Evolutionary conservation across 768 basidiomycete genomes (phyloP).

Genomic region (Rhizopogon roseolus): DNA sequence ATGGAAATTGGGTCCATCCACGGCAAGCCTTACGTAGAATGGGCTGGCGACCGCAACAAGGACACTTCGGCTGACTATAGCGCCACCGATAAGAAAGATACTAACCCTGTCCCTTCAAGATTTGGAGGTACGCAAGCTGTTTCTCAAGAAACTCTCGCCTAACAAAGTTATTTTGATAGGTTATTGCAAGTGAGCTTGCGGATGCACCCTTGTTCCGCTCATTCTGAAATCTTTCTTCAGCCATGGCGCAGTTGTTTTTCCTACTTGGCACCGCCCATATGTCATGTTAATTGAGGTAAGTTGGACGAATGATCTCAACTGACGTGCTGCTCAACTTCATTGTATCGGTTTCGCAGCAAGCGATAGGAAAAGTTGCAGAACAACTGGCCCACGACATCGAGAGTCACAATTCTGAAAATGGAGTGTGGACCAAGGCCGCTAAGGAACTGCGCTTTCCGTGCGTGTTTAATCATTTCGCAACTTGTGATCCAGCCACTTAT

Average conservation of each 20-base stretch:
- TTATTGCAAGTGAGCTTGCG: slow-evolving; percentile 20
- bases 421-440: slow-evolving; percentile 15
- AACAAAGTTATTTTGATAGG: slow-evolving; percentile 6
- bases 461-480: neutral
- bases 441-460: slow-evolving; percentile 24
- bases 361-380: slow-evolving; percentile 19
- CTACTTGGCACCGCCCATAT: slow-evolving; percentile 24
- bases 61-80: slow-evolving; percentile 14
- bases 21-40: slow-evolving; percentile 21
- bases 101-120: slow-evolving; percentile 17
- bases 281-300: slow-evolving; percentile 22
- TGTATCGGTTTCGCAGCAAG: slow-evolving; percentile 15
- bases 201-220: neutral
- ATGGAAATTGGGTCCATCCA: slow-evolving; percentile 22
- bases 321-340: neutral
- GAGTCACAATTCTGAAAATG: slow-evolving; percentile 13
- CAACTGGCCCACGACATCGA: slow-evolving; percentile 21
- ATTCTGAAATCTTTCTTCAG: slow-evolving; percentile 4
- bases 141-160: neutral
- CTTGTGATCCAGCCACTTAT: neutral
- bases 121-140: slow-evolving; percentile 17
- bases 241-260: slow-evolving; percentile 16
- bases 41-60: slow-evolving; percentile 16
- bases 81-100: slow-evolving; percentile 19
- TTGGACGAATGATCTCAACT: neutral